These are phyloP conservation scores for Lepidopterella palustris DNA, from an alignment of 495 filamentous ascomycete species.

Conservation along the genomic window DNA sequence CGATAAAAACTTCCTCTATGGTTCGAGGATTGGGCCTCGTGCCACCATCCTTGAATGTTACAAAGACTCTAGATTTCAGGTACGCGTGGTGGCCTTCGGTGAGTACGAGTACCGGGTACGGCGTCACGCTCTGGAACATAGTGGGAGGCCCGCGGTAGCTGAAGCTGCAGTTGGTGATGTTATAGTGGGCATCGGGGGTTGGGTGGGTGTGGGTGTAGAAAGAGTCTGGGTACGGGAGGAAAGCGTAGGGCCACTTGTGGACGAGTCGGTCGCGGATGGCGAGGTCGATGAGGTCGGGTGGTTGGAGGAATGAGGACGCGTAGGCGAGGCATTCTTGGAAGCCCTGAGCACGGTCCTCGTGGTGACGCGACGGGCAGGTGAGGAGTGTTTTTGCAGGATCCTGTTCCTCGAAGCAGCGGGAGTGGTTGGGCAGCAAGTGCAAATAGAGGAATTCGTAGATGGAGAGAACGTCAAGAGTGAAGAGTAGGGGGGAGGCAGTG, in stretches of 20 bases:
- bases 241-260: slow-evolving; percentile 5
- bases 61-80: too few relatives aligned
- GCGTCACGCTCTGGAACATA: too few relatives aligned
- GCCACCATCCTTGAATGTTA: too few relatives aligned
- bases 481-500: slow-evolving; percentile 6
- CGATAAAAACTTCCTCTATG: not conserved
- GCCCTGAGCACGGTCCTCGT: not conserved
- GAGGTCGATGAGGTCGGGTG: slow-evolving; percentile 10
- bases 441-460: slow-evolving; percentile 16
- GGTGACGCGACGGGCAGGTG: not conserved
- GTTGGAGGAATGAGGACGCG: not conserved
- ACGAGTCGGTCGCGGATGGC: not conserved
- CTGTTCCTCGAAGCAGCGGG: slow-evolving; percentile 3
- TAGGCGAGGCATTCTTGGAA: not conserved
- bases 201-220: not conserved
- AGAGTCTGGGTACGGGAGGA: not conserved
- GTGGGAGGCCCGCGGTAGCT: not conserved
- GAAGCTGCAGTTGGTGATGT: not conserved
- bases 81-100: too few relatives aligned
- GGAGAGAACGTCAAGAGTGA: slow-evolving; percentile 8
- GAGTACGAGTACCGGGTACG: too few relatives aligned
- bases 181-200: not conserved
- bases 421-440: slow-evolving; percentile 12
- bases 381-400: slow-evolving; percentile 3
- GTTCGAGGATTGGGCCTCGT: too few relatives aligned